These are phyloP conservation scores for Pyronema omphalodes DNA, from an alignment of 495 filamentous ascomycete genomes.

Conservation along the genomic window DNA sequence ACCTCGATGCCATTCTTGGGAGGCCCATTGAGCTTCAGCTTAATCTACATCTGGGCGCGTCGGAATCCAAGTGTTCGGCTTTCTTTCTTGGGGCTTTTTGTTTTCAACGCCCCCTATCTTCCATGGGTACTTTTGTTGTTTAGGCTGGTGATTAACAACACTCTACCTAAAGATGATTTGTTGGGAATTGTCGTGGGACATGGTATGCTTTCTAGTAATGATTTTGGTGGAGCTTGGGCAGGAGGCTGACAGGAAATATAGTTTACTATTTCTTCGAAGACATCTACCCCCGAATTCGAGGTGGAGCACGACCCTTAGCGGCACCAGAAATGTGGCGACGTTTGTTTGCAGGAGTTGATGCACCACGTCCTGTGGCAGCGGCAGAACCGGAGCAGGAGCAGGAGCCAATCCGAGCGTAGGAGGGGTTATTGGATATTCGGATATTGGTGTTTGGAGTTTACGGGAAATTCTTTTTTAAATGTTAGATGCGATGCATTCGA, in stretches of 20 bases:
- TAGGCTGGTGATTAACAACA: conserved; percentile 66
- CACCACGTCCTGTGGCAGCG: conserved; percentile 23
- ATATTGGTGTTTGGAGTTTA: neutral
- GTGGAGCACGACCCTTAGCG: conserved; percentile 70
- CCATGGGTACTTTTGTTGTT: conserved; percentile 94
- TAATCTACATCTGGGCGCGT: conserved; percentile 97
- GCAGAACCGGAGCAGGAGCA: conserved; percentile 16
- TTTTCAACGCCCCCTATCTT: conserved; percentile 84
- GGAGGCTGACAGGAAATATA: conserved; percentile 9
- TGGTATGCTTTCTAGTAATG: conserved; percentile 26
- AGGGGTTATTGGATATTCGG: neutral
- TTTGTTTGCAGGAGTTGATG: conserved; percentile 38
- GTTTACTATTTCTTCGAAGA: conserved; percentile 98
- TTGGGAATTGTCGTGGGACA: conserved; percentile 86
- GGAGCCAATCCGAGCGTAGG: neutral
- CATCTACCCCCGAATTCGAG: conserved; percentile 80
- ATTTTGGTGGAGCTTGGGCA: neutral
- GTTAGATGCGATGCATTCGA: neutral
- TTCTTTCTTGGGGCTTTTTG: conserved; percentile 74
- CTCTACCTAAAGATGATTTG: conserved; percentile 84
- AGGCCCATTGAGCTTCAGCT: conserved; percentile 65
- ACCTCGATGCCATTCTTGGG: conserved; percentile 82
- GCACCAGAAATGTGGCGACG: conserved; percentile 83
- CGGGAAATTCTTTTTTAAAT: neutral
- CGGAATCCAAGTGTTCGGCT: conserved; percentile 81